These are phyloP conservation scores for Candolleomyces aberdarensis DNA, from an alignment of 768 basidiomycete species.

Conservation along the genomic window DNA sequence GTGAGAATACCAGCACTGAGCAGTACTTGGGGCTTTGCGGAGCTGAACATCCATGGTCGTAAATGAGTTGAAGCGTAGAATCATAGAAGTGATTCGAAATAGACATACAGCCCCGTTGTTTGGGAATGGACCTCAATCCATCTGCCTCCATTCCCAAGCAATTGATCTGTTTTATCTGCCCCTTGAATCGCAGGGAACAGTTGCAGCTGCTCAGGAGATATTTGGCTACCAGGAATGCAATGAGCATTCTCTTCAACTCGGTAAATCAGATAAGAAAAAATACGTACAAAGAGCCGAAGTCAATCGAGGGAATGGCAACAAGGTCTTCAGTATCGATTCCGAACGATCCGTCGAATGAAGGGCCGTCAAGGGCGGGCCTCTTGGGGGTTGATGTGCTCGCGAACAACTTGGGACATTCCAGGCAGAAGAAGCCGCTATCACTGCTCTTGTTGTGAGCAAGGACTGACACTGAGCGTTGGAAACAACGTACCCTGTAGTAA, in stretches of 20 bases:
- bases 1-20: constrained; percentile 29
- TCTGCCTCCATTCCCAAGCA: constrained; percentile 23
- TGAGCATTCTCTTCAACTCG: neutral
- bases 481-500: constrained; percentile 28
- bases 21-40: constrained; percentile 29
- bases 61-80: no score
- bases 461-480: neutral
- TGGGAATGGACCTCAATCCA: constrained; percentile 28
- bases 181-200: constrained; percentile 19
- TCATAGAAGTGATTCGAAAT: neutral
- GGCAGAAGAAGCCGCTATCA: constrained; percentile 31
- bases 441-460: constrained; percentile 9
- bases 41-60: constrained; percentile 8
- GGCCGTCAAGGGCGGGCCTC: constrained; percentile 19
- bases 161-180: constrained; percentile 10
- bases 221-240: constrained; percentile 18
- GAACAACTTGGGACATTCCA: constrained; percentile 27
- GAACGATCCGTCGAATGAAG: constrained; percentile 30
- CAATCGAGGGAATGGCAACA: constrained; percentile 26
- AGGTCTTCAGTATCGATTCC: constrained; percentile 39
- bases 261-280: constrained; percentile 14
- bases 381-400: constrained; percentile 13
- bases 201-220: constrained; percentile 34
- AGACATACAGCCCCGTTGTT: constrained; percentile 12
- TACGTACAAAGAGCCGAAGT: constrained; percentile 31